phyloP scores from a whole-genome alignment of 164 flowering plant species.

The Buxus sempervirens region DNA sequence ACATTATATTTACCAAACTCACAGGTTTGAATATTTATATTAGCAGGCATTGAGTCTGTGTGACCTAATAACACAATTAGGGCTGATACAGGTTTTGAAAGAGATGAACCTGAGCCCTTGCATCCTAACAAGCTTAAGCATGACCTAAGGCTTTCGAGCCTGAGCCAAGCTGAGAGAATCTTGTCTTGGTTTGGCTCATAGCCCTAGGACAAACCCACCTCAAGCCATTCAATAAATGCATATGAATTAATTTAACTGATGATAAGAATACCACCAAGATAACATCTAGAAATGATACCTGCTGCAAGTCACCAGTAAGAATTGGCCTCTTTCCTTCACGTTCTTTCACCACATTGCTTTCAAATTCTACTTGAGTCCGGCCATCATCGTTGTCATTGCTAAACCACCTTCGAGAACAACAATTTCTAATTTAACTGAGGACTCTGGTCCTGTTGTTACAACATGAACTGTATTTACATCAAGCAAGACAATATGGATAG shows the following conservation, averaged over 20 bases:
- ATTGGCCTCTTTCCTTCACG: slow-evolving; percentile 98
- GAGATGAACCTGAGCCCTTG: no score
- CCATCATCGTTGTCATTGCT: slow-evolving; percentile 77
- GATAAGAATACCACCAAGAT: not conserved
- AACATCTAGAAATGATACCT: slow-evolving; percentile 2
- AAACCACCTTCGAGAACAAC: slow-evolving; percentile 97
- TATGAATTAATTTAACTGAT: not conserved
- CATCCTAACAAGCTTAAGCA: no score
- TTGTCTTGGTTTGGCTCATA: no score
- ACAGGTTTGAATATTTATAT: no score
- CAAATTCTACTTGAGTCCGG: slow-evolving; percentile 87
- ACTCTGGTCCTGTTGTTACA: slow-evolving; percentile 78
- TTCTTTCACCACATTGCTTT: slow-evolving; percentile 84
- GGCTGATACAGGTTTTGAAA: no score
- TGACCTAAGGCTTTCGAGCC: no score
- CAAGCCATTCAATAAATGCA: not conserved
- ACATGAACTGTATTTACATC: slow-evolving; percentile 53
- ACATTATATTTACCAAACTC: no score
- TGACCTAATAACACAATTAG: no score
- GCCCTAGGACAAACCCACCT: no score
- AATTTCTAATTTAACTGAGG: slow-evolving; percentile 69
- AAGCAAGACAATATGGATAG: slow-evolving; percentile 76
- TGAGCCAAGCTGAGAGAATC: no score
- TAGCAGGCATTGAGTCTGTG: no score
- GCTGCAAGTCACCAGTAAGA: slow-evolving; percentile 87